Evolutionary conservation across 148 eudicot genomes (phyloP), one percentile per base, ranked within the genome.

Genomic region (Rhododendron williamsianum): DNA sequence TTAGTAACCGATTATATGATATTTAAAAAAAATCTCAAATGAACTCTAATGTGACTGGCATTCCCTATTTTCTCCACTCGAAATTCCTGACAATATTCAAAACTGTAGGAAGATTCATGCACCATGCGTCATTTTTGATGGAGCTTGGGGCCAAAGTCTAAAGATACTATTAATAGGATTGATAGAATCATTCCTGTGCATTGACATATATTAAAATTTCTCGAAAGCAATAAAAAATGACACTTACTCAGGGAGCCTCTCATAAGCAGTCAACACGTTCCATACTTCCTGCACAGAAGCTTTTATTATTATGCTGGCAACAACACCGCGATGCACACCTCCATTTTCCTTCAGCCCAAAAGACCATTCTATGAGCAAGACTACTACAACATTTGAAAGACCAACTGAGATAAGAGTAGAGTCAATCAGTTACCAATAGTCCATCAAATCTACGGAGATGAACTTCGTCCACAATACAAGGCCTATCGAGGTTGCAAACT

Each of bases 361-460:
- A 85, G 63, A 71, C 38, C 74, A 81, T 78, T 79, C 76, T 84
- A 87, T 91, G 83, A 92, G 80, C 11, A 27, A 73, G 83, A 81
- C 49, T 36, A 78, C 87, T 41, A 71, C 25, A 87, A 78, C 58
- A 84, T 84, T 84, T 38, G 35, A 81, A 86, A 84, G 63, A 77
- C 48, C 78, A 51, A 82, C 46, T 41, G 49, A 83, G 83, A 83
- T 89, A 45, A 88, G 38, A 56, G 23, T 45, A 81, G 82, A 80
- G 73, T 69, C 65, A 81, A 83, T 85, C 82, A 83, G 27, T 89
- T 95, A 96, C 99, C 99, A 97, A 85, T 83, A 97, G 89, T 84
- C 98, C 98, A 91, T 97, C 99, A 87, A 95, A 95, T 94, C 99
- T 91, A 81, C 99, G 98, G 54, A 97, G 96, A 88, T 97, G 99